Base-by-base conservation (phyloP, 2,329 filamentous ascomycete genomes). In the Nemania sp. region DNA sequence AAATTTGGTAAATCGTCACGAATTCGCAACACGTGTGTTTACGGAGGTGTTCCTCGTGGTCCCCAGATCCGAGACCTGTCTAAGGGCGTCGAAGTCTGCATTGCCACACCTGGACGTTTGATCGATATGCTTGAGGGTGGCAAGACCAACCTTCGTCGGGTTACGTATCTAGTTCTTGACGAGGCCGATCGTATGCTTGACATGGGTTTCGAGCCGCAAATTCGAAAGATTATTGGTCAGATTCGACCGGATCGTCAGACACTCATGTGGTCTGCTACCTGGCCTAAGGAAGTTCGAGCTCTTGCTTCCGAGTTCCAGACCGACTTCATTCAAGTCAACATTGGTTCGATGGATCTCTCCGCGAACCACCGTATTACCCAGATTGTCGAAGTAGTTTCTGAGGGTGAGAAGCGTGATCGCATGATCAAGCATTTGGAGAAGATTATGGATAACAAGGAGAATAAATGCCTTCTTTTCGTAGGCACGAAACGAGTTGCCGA, bases 131-230 rank as follows among this genome's bases (percentile, higher is more conserved):
- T 99, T 35, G 96, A 98, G 84, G 93, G 93, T 74, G 95, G 94
- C 82, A 97, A 97, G 87, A 99, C 96, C 77, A 98, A 99, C 85
- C 89, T 99, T 72, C 95, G 95, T 74, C 94, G 96, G 81, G 94
- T 98, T 70, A 99, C 96, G 64, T 99, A 99, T 85, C 87, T 99
- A 66, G 96, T 98, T 74, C 94, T 99, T 72, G 96, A 99, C 77
- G 96, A 99, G 86, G 96, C 96, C 80, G 96, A 99, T 84, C 95
- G 96, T 79, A 99, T 99, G 96, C 88, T 99, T 80, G 96, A 99
- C 85, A 99, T 99, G 96, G 96, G 96, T 89, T 98, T 99, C 84
- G 96, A 99, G 85, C 96, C 96, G 74, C 96, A 98, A 82, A 98
- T 99, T 77, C 93, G 96, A 86, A 98, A 98, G 87, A 98, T 99